A percentile compares a stretch with the other conserved stretches of the same genome.
Conservation (phyloP, 2,329 filamentous ascomycete species). For the Thyridium curvatum region DNA sequence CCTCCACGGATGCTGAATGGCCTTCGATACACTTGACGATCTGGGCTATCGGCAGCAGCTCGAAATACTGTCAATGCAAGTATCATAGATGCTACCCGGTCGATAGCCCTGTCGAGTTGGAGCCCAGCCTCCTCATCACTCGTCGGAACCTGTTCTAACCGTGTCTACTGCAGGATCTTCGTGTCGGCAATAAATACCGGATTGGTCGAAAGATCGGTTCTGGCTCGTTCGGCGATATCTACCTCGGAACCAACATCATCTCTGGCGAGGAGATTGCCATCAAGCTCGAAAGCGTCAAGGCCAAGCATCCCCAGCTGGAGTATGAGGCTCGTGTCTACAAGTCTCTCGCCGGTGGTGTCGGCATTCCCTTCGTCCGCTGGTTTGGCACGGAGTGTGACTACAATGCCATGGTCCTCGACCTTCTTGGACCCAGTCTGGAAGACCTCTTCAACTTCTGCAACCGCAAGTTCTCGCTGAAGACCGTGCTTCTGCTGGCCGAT, state of each 20-base stretch:
- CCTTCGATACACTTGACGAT: neutral
- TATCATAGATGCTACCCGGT: neutral
- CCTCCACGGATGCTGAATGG: no score
- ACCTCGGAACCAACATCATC: constrained; percentile 98
- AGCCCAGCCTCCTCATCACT: neutral
- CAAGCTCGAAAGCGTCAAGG: constrained; percentile 99
- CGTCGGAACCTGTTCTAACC: constrained; percentile 5
- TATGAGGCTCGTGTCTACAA: constrained; percentile 95
- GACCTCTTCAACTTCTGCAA: constrained; percentile 99
- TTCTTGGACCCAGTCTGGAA: constrained; percentile 91
- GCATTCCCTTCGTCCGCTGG: constrained; percentile 98
- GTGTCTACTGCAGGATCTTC: constrained; percentile 66
- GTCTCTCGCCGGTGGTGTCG: constrained; percentile 88
- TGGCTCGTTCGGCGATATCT: constrained; percentile 96
- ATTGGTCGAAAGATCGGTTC: constrained; percentile 99
- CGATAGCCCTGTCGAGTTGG: neutral
- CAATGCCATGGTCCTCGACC: constrained; percentile 98
- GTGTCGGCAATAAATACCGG: constrained; percentile 99
- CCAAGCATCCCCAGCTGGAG: constrained; percentile 97
- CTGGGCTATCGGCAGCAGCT: neutral
- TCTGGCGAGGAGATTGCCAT: constrained; percentile 99
- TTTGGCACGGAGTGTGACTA: constrained; percentile 99
- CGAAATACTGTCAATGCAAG: neutral
- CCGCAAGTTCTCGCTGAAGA: constrained; percentile 99
- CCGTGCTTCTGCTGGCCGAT: constrained; percentile 89